phyloP scores from a whole-genome alignment of 2,329 filamentous ascomycete genomes.

The Capronia coronata region DNA sequence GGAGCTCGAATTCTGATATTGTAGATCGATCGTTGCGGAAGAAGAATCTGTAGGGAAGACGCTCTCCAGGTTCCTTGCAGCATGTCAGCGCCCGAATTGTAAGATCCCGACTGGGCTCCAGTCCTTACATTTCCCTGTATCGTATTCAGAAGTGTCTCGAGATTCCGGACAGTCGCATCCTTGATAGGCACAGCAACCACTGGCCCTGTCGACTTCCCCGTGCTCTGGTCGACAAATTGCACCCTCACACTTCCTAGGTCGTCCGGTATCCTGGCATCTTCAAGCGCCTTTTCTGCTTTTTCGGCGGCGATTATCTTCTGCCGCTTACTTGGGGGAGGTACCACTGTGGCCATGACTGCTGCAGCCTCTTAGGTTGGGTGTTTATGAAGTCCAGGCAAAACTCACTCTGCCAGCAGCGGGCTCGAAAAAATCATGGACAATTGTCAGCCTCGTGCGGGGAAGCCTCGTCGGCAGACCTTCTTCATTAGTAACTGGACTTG shows the following conservation, averaged over 20 bases:
- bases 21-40: slow-evolving; percentile 41
- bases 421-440: slow-evolving; percentile 10
- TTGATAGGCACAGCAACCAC: slow-evolving; percentile 71
- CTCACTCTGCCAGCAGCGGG: neutral
- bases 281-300: slow-evolving; percentile 66
- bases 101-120: neutral
- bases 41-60: slow-evolving; percentile 61
- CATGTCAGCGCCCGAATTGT: slow-evolving; percentile 25
- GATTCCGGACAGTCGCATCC: slow-evolving; percentile 80
- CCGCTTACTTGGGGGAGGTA: slow-evolving; percentile 81
- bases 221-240: slow-evolving; percentile 78
- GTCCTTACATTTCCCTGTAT: slow-evolving; percentile 64
- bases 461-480: slow-evolving; percentile 10
- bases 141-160: slow-evolving; percentile 80
- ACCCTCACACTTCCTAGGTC: slow-evolving; percentile 72
- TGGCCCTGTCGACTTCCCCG: slow-evolving; percentile 60
- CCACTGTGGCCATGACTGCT: slow-evolving; percentile 64
- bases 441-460: slow-evolving; percentile 13
- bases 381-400: neutral
- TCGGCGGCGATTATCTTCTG: slow-evolving; percentile 71
- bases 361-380: neutral
- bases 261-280: slow-evolving; percentile 60
- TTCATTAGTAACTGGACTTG: too few species aligned
- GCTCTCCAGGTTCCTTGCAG: slow-evolving; percentile 50
- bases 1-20: slow-evolving; percentile 33